Evolutionary conservation across 129 eudicot species (phyloP).

Genomic region (Lactuca saligna): DNA sequence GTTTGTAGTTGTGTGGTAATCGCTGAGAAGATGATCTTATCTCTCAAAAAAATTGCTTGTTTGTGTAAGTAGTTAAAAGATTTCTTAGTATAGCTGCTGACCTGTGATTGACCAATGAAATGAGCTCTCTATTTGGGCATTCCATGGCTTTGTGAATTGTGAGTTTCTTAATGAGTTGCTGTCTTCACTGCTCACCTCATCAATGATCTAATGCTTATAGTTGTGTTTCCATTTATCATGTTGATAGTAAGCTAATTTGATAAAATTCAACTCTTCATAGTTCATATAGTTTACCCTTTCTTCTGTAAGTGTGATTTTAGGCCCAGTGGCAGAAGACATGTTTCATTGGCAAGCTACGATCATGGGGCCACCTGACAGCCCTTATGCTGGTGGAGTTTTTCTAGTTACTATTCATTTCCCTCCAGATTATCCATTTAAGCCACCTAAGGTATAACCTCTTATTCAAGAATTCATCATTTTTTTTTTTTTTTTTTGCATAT

Average conservation of each 20-base stretch:
- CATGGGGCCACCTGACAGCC: constrained; percentile 72
- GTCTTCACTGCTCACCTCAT: not conserved
- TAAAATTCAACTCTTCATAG: constrained; percentile 5
- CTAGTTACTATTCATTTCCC: constrained; percentile 61
- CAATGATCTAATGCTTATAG: no score
- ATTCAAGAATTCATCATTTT: constrained; percentile 1
- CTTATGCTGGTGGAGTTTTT: constrained; percentile 61
- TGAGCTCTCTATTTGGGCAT: not conserved
- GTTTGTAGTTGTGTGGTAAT: not conserved
- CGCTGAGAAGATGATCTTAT: constrained; percentile 12
- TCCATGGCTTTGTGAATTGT: not conserved
- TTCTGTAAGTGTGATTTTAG: constrained; percentile 39
- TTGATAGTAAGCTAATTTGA: not conserved
- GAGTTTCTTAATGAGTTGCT: not conserved
- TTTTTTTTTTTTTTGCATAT: no score
- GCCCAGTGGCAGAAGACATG: constrained; percentile 75
- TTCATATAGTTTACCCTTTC: constrained; percentile 2
- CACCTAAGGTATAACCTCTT: constrained; percentile 47
- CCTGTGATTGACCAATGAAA: not conserved
- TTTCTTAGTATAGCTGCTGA: not conserved
- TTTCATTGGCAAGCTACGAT: constrained; percentile 74
- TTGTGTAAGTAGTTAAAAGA: constrained; percentile 3
- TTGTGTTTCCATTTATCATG: not conserved
- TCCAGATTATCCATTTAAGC: constrained; percentile 66
- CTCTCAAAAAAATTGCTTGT: not conserved